These are phyloP conservation scores for Phytopythium aichiense DNA, from an alignment of 352 stramenopile species.

Conservation along the genomic window DNA sequence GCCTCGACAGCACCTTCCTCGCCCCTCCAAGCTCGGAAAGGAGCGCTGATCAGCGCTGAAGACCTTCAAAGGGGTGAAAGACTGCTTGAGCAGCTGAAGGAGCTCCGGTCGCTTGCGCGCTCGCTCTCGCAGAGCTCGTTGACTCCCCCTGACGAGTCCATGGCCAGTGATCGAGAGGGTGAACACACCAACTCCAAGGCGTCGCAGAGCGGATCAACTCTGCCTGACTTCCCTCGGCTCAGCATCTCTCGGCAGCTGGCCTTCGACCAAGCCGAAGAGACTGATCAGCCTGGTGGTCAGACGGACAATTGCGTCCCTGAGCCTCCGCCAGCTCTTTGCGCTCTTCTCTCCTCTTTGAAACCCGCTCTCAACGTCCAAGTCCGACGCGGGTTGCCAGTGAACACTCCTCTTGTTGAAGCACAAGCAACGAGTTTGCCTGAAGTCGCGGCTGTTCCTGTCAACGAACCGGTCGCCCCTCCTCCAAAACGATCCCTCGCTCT, in stretches of 20 bases:
- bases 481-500: neutral
- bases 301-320: slow-evolving; percentile 30
- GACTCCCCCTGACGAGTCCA: neutral
- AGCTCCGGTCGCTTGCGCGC: slow-evolving; percentile 22
- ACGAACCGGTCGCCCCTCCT: neutral
- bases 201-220: neutral
- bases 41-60: slow-evolving; percentile 4
- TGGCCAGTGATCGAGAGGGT: neutral
- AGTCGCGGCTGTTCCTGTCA: neutral
- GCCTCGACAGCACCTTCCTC: neutral
- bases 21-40: neutral
- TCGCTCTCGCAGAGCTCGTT: slow-evolving; percentile 15
- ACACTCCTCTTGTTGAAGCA: neutral
- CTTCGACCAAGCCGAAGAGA: slow-evolving; percentile 24
- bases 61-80: slow-evolving; percentile 28
- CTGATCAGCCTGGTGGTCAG: slow-evolving; percentile 1
- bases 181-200: neutral
- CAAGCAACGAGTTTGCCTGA: neutral
- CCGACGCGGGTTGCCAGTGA: neutral
- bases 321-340: slow-evolving; percentile 6
- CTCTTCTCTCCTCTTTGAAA: neutral
- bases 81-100: slow-evolving; percentile 28
- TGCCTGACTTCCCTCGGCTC: slow-evolving; percentile 9
- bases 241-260: slow-evolving; percentile 31
- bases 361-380: neutral